These are phyloP conservation scores for Ustilago trichophora DNA, from an alignment of 1,284 basidiomycete genomes.

Conservation along the genomic window DNA sequence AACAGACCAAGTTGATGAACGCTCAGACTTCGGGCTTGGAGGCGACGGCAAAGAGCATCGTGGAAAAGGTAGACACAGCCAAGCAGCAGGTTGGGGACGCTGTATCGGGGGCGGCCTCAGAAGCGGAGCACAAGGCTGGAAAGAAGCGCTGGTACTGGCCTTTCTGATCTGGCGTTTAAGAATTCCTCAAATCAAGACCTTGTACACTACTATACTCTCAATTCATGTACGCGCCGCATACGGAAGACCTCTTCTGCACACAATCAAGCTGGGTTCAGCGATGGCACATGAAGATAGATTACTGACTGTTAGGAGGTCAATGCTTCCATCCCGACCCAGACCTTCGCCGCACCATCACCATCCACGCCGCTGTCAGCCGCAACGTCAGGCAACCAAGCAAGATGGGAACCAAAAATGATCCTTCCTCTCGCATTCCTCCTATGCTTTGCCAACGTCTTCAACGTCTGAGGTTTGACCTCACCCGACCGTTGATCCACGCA, in stretches of 20 bases:
- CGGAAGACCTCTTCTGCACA: too few relatives aligned
- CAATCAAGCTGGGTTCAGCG: too few relatives aligned
- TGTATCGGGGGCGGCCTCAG: background rate
- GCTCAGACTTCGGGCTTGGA: constrained; percentile 33
- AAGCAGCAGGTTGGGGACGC: background rate
- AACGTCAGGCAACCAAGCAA: constrained; percentile 36
- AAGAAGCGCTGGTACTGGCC: constrained; percentile 33
- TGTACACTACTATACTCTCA: too few relatives aligned
- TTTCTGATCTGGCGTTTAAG: constrained; percentile 11
- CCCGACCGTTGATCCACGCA: constrained; percentile 47
- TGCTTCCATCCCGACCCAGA: constrained; percentile 42
- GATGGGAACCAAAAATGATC: constrained; percentile 41
- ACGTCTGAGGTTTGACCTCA: constrained; percentile 32
- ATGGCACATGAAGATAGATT: too few relatives aligned
- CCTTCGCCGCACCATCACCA: constrained; percentile 4
- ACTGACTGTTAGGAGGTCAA: constrained; percentile 1
- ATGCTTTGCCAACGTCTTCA: constrained; percentile 35
- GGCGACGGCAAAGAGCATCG: constrained; percentile 27
- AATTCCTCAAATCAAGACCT: too few relatives aligned
- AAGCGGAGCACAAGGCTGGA: background rate
- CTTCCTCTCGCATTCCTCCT: constrained; percentile 34
- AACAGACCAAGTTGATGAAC: constrained; percentile 43
- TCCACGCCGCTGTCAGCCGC: too few relatives aligned
- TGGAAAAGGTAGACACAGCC: constrained; percentile 17
- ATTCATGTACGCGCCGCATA: too few relatives aligned